phyloP scores from a whole-genome alignment of 2,329 filamentous ascomycete species.

The Fusarium continuum region DNA sequence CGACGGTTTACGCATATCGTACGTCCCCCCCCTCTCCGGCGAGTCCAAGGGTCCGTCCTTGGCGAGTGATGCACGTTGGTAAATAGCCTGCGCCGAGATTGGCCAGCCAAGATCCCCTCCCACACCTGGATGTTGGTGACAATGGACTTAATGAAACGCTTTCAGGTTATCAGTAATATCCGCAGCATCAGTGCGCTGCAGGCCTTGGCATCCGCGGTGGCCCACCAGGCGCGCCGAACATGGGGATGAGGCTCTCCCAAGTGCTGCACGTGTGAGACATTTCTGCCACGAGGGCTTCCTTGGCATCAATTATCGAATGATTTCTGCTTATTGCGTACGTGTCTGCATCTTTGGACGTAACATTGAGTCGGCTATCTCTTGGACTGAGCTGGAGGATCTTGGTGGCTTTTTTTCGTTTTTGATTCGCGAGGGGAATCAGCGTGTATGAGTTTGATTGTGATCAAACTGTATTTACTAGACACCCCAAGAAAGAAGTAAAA shows the following conservation, averaged over 20 bases:
- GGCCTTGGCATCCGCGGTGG: neutral
- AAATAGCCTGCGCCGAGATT: neutral
- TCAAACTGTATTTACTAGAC: neutral
- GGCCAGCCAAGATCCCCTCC: neutral
- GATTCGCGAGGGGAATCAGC: conserved; percentile 1
- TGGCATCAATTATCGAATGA: neutral
- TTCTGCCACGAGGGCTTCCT: neutral
- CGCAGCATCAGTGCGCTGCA: neutral
- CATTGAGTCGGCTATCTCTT: neutral
- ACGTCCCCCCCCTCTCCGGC: neutral
- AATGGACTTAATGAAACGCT: conserved; percentile 2
- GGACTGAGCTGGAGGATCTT: neutral
- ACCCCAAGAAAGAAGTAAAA: neutral
- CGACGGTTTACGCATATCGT: neutral
- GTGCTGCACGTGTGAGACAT: neutral
- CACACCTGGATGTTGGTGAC: neutral
- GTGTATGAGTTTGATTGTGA: too few species aligned
- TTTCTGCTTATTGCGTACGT: too few species aligned
- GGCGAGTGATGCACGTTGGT: neutral
- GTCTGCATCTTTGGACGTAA: neutral
- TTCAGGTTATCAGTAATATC: conserved; percentile 6
- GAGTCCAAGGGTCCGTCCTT: neutral
- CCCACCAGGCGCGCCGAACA: neutral
- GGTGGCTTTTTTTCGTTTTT: neutral
- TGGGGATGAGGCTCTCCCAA: neutral